phyloP scores from a whole-genome alignment of 2,329 filamentous ascomycete species.

The Sporothrix pseudoabietina region DNA sequence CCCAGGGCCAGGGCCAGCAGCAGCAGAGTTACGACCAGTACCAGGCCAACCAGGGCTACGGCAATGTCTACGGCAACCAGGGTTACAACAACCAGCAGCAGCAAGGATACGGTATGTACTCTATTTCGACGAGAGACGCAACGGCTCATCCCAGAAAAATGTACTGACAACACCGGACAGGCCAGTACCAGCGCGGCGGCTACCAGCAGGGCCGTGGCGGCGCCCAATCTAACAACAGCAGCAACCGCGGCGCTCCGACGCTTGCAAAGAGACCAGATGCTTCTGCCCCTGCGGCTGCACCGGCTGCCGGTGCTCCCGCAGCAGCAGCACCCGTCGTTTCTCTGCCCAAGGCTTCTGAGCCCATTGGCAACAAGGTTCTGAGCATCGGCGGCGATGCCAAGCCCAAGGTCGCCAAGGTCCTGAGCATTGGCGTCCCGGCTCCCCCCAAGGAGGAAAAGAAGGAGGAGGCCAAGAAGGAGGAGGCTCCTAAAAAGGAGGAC shows the following conservation, averaged over 20 bases:
- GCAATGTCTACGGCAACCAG: conserved; percentile 32
- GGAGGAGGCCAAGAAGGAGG: conserved; percentile 48
- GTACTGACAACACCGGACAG: neutral
- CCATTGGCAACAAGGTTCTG: conserved; percentile 64
- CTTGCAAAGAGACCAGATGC: conserved; percentile 65
- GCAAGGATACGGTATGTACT: conserved; percentile 38
- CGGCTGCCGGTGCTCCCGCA: conserved; percentile 47
- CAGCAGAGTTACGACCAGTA: conserved; percentile 48
- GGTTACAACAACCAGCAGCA: conserved; percentile 46
- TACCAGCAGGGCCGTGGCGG: conserved; percentile 44
- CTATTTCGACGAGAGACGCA: too few species aligned
- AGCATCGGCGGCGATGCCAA: conserved; percentile 60
- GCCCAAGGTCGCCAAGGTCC: conserved; percentile 67
- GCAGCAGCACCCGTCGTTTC: conserved; percentile 44
- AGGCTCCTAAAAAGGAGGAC: conserved; percentile 23
- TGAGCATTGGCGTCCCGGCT: conserved; percentile 63
- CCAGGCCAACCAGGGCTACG: conserved; percentile 40
- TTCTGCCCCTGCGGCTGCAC: conserved; percentile 45
- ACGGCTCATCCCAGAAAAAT: too few species aligned
- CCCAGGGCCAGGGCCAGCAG: conserved; percentile 47
- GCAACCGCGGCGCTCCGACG: conserved; percentile 52
- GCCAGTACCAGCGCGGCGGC: conserved; percentile 38
- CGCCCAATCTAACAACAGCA: conserved; percentile 31
- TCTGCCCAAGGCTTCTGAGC: conserved; percentile 54
- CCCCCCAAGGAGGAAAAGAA: conserved; percentile 45